Base-by-base conservation (phyloP, 176 grass and related monocot genomes). In the Rhynchospora pubera region DNA sequence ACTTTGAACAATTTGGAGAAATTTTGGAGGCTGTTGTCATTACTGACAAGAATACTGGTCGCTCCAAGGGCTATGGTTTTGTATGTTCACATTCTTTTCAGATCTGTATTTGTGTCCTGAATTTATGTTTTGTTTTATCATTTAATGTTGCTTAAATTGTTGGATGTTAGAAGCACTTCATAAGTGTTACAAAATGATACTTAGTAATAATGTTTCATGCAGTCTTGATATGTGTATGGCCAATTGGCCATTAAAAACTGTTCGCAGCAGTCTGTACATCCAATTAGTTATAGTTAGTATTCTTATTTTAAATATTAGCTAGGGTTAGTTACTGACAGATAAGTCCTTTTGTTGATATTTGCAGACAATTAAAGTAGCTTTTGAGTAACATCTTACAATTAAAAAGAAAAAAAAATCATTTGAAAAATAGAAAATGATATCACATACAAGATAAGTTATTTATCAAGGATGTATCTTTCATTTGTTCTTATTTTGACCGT, bases 41-140 rank as follows among this genome's bases (percentile, higher is more conserved):
- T 83, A 83, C 84, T 51, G 90, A 91, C 57, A 91, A 89, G 86
- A 88, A 91, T 73, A 91, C 87, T 11, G 87, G 90, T 65, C 87
- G 90, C 62, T 91, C 90, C 52, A 86, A 84, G 63, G 90, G 90
- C 58, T 91, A 91, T 73, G 90, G 90, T 23, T 91, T 91, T 19
- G 90, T 91, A 86, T 9, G 83, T 78, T 42, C 57, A 34, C 22
- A 15, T 76, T 28, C 63, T 79, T 16, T 52, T 11, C 30, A 61
- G 22, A 63, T 74, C 6, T 64, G 19, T 77, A 10, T 8, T 18
- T 18, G 32, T 69, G 7, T 79, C n/a, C 57, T 53, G 21, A 46
- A 52, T 85, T 62, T 61, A 11, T 60, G 8, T 76, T 57, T 72
- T 83, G 16, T 7, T 70, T 57, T 11, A 47, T 72, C 39, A 18